Evolutionary conservation across 176 grass and related monocot species (phyloP).

Genomic region (Metroxylon sagu): DNA sequence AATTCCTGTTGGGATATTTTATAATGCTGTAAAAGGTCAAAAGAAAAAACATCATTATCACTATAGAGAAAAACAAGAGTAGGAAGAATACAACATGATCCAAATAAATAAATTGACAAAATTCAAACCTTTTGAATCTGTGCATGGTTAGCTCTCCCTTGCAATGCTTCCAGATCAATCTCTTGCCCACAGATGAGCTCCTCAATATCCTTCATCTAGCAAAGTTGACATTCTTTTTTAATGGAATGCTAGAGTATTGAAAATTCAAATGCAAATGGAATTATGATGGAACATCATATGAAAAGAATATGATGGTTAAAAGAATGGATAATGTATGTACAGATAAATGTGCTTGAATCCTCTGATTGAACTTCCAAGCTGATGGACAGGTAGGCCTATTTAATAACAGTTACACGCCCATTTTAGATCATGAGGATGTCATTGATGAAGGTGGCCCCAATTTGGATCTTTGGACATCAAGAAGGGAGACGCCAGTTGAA

Average conservation of each 20-base stretch:
- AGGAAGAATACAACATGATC: conserved; percentile 1
- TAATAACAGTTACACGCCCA: no score
- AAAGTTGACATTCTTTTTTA: neutral
- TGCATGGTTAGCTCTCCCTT: conserved; percentile 42
- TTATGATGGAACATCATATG: no score
- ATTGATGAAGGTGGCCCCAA: no score
- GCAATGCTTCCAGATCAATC: conserved; percentile 59
- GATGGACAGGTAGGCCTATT: no score
- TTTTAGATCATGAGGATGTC: no score
- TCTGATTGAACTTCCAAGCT: no score
- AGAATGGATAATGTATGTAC: no score
- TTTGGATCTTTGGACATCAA: no score
- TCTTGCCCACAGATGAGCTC: conserved; percentile 54
- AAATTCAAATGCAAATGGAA: neutral
- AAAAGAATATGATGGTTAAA: no score
- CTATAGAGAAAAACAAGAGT: neutral
- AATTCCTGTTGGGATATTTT: conserved; percentile 81
- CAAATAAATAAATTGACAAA: conserved; percentile 3
- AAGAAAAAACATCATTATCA: neutral
- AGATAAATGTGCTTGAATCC: no score
- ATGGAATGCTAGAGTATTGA: neutral
- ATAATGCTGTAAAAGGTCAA: conserved; percentile 43
- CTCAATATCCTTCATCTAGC: conserved; percentile 57
- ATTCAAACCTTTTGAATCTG: conserved; percentile 71
- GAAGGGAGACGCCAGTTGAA: no score